Conservation (phyloP, 441 rosid species). For the Pelargonium australe region DNA sequence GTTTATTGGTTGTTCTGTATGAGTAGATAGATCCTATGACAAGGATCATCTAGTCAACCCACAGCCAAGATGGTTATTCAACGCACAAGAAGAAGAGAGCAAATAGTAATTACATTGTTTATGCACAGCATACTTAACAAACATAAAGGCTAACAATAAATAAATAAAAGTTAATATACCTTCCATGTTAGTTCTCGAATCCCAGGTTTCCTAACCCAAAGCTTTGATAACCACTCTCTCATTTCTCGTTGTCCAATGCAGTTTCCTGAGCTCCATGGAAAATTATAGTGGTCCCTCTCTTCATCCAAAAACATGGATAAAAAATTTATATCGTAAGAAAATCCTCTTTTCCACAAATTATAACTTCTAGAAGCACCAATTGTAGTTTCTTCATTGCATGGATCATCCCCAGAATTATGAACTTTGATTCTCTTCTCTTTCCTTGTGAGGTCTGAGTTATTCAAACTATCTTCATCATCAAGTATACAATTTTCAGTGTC, state of each 20-base stretch:
- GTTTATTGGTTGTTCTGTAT: slow-evolving; percentile 4
- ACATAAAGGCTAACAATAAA: not conserved
- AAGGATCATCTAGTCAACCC: slow-evolving; percentile 2
- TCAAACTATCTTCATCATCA: slow-evolving; percentile 30
- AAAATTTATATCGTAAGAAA: slow-evolving; percentile 64
- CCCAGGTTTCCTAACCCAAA: slow-evolving; percentile 74
- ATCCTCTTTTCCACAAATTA: slow-evolving; percentile 52
- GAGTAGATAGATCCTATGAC: slow-evolving; percentile 8
- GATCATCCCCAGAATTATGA: slow-evolving; percentile 31
- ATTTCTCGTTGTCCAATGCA: slow-evolving; percentile 92
- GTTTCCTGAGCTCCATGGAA: slow-evolving; percentile 81
- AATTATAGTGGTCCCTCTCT: slow-evolving; percentile 82
- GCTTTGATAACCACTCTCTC: slow-evolving; percentile 84
- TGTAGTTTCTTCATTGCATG: slow-evolving; percentile 27
- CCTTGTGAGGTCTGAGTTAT: slow-evolving; percentile 60
- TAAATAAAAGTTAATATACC: slow-evolving; percentile 32
- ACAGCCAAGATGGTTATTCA: slow-evolving; percentile 7
- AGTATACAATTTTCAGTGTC: slow-evolving; percentile 30
- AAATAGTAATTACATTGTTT: not conserved
- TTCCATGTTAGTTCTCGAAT: slow-evolving; percentile 86
- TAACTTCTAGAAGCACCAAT: slow-evolving; percentile 36
- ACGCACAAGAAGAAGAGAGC: not conserved
- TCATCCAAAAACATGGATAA: slow-evolving; percentile 61
- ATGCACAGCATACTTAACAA: slow-evolving; percentile 4
- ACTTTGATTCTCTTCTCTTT: slow-evolving; percentile 69